A percentile compares a stretch with the other conserved stretches of the same genome.
Evolutionary conservation across 108 stramenopile genomes (phyloP).

Genomic region (Aurantiochytrium sp.): DNA sequence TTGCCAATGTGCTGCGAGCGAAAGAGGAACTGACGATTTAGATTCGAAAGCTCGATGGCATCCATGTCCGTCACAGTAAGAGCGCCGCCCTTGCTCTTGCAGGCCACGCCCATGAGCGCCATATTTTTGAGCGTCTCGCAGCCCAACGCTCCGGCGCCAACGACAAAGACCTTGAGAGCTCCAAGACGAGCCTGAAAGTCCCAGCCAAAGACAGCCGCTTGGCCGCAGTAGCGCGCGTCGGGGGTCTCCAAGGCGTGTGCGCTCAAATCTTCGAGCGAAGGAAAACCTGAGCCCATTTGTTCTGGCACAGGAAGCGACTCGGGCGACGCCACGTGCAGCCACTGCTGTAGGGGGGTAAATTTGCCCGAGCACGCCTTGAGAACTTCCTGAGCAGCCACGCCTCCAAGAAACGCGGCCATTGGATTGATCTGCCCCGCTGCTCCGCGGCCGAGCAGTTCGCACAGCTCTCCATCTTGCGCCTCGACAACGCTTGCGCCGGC

Average conservation of each 20-base stretch:
- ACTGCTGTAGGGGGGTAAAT: constrained; percentile 23
- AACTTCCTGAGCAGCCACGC: constrained; percentile 23
- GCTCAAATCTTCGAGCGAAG: not conserved
- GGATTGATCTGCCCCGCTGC: not conserved
- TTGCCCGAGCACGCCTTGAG: constrained; percentile 16
- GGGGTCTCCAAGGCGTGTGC: not conserved
- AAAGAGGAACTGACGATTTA: constrained; percentile 39
- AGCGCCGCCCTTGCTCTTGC: not conserved
- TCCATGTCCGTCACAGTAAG: constrained; percentile 30
- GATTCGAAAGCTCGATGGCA: constrained; percentile 30
- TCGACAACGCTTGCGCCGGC: not conserved
- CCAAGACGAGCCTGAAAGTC: not conserved
- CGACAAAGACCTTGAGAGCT: not conserved
- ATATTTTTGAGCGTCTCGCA: constrained; percentile 36
- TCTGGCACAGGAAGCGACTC: not conserved
- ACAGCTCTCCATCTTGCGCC: not conserved
- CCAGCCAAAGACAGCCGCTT: constrained; percentile 8
- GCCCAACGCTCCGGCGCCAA: constrained; percentile 37
- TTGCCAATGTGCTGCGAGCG: constrained; percentile 25
- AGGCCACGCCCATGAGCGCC: constrained; percentile 25
- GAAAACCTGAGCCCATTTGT: not conserved
- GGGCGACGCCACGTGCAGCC: constrained; percentile 16
- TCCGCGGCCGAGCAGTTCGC: not conserved
- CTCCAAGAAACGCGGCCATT: constrained; percentile 8
- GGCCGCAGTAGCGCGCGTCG: not conserved